phyloP scores from a whole-genome alignment of 2,329 filamentous ascomycete genomes.

The Claviceps capensis region DNA sequence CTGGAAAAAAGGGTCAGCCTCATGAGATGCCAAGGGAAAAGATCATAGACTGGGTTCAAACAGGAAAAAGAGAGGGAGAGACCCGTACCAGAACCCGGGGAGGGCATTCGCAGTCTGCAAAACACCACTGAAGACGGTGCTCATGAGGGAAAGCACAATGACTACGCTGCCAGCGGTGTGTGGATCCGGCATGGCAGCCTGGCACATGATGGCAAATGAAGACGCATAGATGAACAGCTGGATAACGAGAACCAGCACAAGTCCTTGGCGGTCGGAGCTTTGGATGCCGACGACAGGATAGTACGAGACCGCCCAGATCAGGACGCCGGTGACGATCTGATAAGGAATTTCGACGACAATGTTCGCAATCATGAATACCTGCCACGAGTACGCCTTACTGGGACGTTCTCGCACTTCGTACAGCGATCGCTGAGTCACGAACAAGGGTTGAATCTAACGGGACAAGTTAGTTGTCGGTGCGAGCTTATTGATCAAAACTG shows the following conservation, averaged over 20 bases:
- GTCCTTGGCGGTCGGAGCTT: conserved; percentile 40
- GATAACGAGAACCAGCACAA: conserved; percentile 52
- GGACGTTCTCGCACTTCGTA: conserved; percentile 70
- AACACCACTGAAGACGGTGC: conserved; percentile 50
- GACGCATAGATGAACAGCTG: conserved; percentile 58
- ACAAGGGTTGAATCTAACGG: conserved; percentile 47
- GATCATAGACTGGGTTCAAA: neutral
- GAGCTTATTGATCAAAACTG: too few species aligned
- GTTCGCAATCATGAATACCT: conserved; percentile 57
- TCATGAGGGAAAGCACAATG: conserved; percentile 44
- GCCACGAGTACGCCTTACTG: conserved; percentile 63
- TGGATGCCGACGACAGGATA: conserved; percentile 43
- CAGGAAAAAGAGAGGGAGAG: neutral
- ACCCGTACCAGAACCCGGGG: conserved; percentile 46
- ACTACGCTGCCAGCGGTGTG: conserved; percentile 53
- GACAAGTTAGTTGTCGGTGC: neutral
- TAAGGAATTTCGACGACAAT: conserved; percentile 61
- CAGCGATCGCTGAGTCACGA: conserved; percentile 57
- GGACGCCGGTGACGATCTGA: conserved; percentile 48
- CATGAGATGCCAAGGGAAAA: too few species aligned
- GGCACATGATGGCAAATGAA: conserved; percentile 58
- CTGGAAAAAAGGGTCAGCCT: neutral
- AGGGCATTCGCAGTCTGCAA: conserved; percentile 43
- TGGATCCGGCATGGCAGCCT: conserved; percentile 54
- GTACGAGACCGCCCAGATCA: conserved; percentile 55